Evolutionary conservation across 208 protist species (phyloP), one percentile per base, ranked within the genome.

Genomic region (Leishmania tropica): DNA sequence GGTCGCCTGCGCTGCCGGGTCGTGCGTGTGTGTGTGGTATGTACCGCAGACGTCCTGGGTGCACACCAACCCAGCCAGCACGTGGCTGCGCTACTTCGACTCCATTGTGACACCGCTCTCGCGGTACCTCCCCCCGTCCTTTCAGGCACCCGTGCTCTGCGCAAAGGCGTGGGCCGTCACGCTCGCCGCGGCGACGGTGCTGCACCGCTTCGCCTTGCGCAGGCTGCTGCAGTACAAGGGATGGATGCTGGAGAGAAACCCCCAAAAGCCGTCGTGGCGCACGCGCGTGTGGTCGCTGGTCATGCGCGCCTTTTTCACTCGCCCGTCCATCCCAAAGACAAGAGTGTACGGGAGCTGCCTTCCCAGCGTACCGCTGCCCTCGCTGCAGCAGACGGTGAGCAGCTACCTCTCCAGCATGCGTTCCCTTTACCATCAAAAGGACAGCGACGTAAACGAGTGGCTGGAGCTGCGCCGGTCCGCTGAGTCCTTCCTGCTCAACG

Each of bases 311-410:
- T 89, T 89, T 60, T 96, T 95, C 79, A 87, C 84, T 35, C 88
- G 88, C 68, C 71, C 81, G 17, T 86, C 68, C 40, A 87, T 90
- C 70, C 78, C 81, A 15, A 87, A 83, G 51, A 91, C 91, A n/a
- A 91, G 94, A 67, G 87, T 86, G 53, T 96, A 96, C 81, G 90
- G 93, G 81, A 72, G 75, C 54, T 91, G 91, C 70, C 85, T 98
- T 3, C 96, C 96, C 3, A 84, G 85, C n/a, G 85, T 94, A 28
- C 90, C 93, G n/a, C 87, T 97, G 40, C 95, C 95, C 2, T 83
- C 89, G 19, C 78, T 98, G 56, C 67, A 91, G 40, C 75, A 83
- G 47, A 98, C 96, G 28, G 88, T 96, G 64, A 64, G 76, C 56
- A 67, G 83, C 51, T 98, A 92, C 87, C 85, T 98, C 24, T 86